These are phyloP conservation scores for Teratosphaeria epicoccoides DNA, from an alignment of 2,329 filamentous ascomycete genomes.

Conservation along the genomic window DNA sequence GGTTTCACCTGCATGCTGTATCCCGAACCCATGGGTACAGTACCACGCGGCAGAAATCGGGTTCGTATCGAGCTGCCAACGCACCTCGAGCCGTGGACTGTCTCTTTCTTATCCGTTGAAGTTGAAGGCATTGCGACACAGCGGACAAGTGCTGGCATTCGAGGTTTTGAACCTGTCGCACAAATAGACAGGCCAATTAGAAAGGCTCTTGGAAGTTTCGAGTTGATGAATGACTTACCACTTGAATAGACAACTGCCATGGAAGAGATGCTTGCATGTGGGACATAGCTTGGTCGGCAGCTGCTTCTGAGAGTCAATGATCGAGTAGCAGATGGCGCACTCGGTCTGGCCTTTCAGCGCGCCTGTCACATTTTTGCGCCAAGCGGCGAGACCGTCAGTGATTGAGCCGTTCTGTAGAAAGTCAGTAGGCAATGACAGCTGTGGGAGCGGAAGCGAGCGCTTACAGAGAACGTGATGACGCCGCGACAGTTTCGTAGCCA, in stretches of 20 bases:
- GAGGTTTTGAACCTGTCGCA: slow-evolving; percentile 62
- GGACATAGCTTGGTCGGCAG: slow-evolving; percentile 84
- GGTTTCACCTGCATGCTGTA: too few relatives aligned
- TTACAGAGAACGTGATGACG: slow-evolving; percentile 77
- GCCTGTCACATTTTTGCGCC: slow-evolving; percentile 75
- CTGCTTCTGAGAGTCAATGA: slow-evolving; percentile 79
- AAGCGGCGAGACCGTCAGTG: slow-evolving; percentile 75
- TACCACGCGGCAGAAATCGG: too few relatives aligned
- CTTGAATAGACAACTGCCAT: slow-evolving; percentile 79
- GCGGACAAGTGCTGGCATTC: slow-evolving; percentile 67
- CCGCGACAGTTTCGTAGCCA: slow-evolving; percentile 85
- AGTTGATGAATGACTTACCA: slow-evolving; percentile 44
- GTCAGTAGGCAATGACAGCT: neutral
- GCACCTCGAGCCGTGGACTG: neutral
- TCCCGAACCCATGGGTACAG: too few relatives aligned
- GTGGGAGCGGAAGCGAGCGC: slow-evolving; percentile 11
- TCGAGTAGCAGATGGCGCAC: slow-evolving; percentile 73
- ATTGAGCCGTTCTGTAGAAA: slow-evolving; percentile 60
- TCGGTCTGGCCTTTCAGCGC: slow-evolving; percentile 87
- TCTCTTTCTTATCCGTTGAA: neutral
- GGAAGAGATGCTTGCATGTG: slow-evolving; percentile 92
- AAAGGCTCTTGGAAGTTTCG: too few relatives aligned
- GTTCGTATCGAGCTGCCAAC: neutral
- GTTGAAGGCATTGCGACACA: slow-evolving; percentile 7
- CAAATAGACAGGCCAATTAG: too few relatives aligned